A percentile compares a stretch with the other conserved stretches of the same genome.
phyloP scores from a whole-genome alignment of 2,329 filamentous ascomycete species.

The Aureobasidium leucospermi region DNA sequence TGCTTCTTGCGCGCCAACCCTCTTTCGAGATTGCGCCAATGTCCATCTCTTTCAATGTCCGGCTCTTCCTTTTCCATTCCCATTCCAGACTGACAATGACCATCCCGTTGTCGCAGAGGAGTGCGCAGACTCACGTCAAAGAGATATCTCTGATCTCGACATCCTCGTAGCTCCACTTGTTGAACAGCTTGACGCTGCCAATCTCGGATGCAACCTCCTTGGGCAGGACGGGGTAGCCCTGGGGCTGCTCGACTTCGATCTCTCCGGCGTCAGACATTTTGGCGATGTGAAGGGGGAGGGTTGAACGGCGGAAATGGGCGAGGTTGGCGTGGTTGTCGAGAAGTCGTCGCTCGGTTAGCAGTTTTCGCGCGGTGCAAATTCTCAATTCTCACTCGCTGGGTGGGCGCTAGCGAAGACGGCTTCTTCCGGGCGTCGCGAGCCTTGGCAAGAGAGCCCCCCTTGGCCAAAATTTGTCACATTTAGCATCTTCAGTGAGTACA shows the following conservation, averaged over 20 bases:
- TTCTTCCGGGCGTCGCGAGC: background rate
- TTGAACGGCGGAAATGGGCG: constrained; percentile 11
- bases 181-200: constrained; percentile 93
- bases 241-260: constrained; percentile 87
- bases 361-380: background rate
- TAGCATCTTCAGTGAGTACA: background rate
- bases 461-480: background rate
- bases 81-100: background rate
- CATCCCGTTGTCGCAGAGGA: constrained; percentile 14
- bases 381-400: background rate
- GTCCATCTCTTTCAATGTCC: background rate
- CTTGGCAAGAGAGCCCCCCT: too few relatives aligned
- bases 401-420: background rate
- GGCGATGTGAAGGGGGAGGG: constrained; percentile 41
- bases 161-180: constrained; percentile 98
- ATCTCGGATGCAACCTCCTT: constrained; percentile 87
- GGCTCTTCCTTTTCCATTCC: constrained; percentile 17
- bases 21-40: background rate
- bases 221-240: constrained; percentile 73
- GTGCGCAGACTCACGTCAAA: constrained; percentile 70
- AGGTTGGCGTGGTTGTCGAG: constrained; percentile 13
- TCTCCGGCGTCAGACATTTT: constrained; percentile 90
- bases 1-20: background rate
- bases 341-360: background rate
- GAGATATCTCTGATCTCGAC: constrained; percentile 99